Percentiles rank a stretch among this genome's conserved stretches.
Conservation (phyloP, 139 green algal genomes). For the Picochlorum sp. region DNA sequence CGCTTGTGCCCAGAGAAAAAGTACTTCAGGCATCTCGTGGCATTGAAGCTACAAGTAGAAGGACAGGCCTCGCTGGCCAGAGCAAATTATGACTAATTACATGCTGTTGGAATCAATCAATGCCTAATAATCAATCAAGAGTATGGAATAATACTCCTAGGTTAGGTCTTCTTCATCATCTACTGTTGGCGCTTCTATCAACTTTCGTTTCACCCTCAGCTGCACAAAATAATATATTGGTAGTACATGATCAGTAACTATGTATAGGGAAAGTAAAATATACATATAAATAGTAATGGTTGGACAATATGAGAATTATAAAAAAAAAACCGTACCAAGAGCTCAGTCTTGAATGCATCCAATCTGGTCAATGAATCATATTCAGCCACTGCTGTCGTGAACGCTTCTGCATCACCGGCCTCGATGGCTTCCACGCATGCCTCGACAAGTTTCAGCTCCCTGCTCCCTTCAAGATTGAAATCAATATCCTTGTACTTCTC, state of each 20-base stretch:
- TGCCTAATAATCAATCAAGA: too few relatives aligned
- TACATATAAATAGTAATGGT: neutral
- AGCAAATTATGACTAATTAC: neutral
- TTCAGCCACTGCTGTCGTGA: conserved; percentile 71
- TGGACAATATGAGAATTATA: neutral
- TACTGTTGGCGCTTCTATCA: conserved; percentile 9
- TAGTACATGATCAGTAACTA: too few relatives aligned
- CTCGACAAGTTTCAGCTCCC: conserved; percentile 54
- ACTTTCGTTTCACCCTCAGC: conserved; percentile 35
- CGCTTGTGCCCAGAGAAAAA: conserved; percentile 32
- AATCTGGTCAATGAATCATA: conserved; percentile 84
- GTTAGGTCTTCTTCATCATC: conserved; percentile 43
- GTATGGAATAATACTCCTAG: too few relatives aligned
- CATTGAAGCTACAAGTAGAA: conserved; percentile 56
- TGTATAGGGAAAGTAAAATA: neutral
- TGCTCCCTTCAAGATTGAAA: conserved; percentile 49
- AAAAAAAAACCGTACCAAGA: conserved; percentile 27
- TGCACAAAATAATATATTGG: too few relatives aligned
- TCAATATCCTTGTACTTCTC: conserved; percentile 76
- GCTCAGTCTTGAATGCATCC: conserved; percentile 76
- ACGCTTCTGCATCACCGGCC: conserved; percentile 57
- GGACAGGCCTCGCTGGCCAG: conserved; percentile 29
- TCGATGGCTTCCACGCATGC: conserved; percentile 47
- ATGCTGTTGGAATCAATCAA: neutral
- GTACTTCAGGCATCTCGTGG: conserved; percentile 42